Conservation (phyloP, 2,329 filamentous ascomycete species). For the Epichloe gansuensis region DNA sequence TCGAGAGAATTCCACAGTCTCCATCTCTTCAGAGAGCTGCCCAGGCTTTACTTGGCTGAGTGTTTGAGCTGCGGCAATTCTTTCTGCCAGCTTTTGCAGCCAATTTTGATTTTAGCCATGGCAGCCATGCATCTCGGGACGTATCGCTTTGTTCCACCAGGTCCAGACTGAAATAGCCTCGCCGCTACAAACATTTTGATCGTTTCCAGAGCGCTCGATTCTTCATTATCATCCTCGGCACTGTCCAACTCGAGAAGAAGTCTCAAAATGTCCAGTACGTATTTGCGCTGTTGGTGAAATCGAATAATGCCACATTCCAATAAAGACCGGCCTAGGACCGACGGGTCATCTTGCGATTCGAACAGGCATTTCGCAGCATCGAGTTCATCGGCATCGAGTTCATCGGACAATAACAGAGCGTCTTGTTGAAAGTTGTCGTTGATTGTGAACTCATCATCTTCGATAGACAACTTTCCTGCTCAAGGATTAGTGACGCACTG, state of each 20-base stretch:
- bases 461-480: constrained; percentile 62
- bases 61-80: constrained; percentile 61
- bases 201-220: constrained; percentile 18
- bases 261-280: constrained; percentile 71
- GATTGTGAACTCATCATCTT: constrained; percentile 62
- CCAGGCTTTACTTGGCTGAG: constrained; percentile 51
- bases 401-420: constrained; percentile 71
- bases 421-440: constrained; percentile 83
- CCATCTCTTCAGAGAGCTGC: constrained; percentile 48
- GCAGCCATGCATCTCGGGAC: constrained; percentile 62
- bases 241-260: constrained; percentile 59
- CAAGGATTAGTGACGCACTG: constrained; percentile 7
- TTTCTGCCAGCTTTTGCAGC: constrained; percentile 65
- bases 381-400: constrained; percentile 80
- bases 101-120: constrained; percentile 65
- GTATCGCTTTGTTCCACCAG: constrained; percentile 43
- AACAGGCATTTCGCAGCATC: constrained; percentile 69
- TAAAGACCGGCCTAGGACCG: constrained; percentile 57
- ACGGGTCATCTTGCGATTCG: constrained; percentile 57
- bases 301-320: constrained; percentile 72
- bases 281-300: constrained; percentile 78
- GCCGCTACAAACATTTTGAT: constrained; percentile 24
- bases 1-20: constrained; percentile 71
- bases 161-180: constrained; percentile 19
- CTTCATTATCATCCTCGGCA: constrained; percentile 40